These are phyloP conservation scores for Malus hybrid DNA, from an alignment of 331 rosid genomes.

Conservation along the genomic window DNA sequence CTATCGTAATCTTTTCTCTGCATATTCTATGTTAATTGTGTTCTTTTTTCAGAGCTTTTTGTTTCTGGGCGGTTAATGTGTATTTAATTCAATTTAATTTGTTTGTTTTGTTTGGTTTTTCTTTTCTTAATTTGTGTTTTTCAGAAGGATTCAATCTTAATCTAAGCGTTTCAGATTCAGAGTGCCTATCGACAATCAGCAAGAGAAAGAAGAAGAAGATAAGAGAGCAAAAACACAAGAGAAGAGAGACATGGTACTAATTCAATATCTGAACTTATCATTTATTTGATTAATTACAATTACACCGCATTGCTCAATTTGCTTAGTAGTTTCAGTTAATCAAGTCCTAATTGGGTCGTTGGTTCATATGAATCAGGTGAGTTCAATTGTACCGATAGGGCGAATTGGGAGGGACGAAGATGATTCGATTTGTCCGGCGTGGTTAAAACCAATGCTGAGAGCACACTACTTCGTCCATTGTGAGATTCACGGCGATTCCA, in stretches of 20 bases:
- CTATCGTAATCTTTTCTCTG: background rate
- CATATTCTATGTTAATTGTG: background rate
- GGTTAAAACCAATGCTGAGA: constrained; percentile 37
- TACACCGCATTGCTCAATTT: background rate
- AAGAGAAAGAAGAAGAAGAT: background rate
- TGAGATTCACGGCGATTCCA: constrained; percentile 24
- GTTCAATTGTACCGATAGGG: constrained; percentile 24
- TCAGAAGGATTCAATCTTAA: background rate
- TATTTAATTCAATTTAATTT: background rate
- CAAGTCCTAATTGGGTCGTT: background rate
- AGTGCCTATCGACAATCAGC: background rate
- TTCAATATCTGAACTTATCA: background rate
- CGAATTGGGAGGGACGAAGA: constrained; percentile 9
- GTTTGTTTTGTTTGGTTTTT: background rate
- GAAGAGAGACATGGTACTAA: constrained; percentile 6
- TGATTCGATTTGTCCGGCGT: constrained; percentile 20
- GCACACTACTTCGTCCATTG: constrained; percentile 30
- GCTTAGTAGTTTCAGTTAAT: background rate
- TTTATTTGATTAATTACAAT: background rate
- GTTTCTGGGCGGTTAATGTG: background rate
- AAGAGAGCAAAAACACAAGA: background rate
- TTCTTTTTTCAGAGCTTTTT: background rate
- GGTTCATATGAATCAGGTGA: constrained; percentile 18
- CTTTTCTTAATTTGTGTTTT: background rate
- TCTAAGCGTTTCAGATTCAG: background rate